Evolutionary conservation across 257 asterid species (phyloP), one percentile per base, ranked within the genome.

Genomic region (Prunella vulgaris): DNA sequence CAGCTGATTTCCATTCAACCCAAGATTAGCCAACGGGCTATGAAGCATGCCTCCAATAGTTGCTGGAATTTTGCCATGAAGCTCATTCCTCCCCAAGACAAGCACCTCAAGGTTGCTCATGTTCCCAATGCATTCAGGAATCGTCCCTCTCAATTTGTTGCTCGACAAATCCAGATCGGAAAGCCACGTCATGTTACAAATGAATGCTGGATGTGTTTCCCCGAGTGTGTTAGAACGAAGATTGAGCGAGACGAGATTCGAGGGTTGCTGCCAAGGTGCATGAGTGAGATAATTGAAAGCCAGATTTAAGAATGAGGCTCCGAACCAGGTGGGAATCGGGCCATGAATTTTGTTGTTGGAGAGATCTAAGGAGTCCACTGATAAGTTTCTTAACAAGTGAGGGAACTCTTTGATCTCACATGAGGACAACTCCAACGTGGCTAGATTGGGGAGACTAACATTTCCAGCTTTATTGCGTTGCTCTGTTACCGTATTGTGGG

Each of bases 341-440:
- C 68, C 68, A 2, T 63, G 53, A 20, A 63, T 38, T 63, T 38
- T 5, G 53, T 63, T 63, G 49, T 37, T 38, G 21, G 68, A 63
- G 21, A 38, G 54, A 8, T 40, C 54, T 21, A 63, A 63, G 0
- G 12, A 9, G 0, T 0, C 20, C 10, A 61, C 18, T 15, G 67
- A 9, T 17, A 9, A 32, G 52, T 62, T 62, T 35, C 20, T 62
- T 12, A 63, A 37, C 2, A 62, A 18, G 35, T 10, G 3, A 0
- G 68, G 68, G 20, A 63, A 37, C 35, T 63, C 54, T 63, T 10
- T 13, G 20, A 63, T 63, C 35, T 21, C 68, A 63, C 68, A 38
- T 20, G 33, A 63, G 12, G 68, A 63, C 10, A 38, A 10, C 27
- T 21, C 21, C 13, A 63, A 40, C 9, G 6, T 0, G 3, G 0